Conservation (phyloP, 2,329 filamentous ascomycete species). For the Ascochyta pisi region DNA sequence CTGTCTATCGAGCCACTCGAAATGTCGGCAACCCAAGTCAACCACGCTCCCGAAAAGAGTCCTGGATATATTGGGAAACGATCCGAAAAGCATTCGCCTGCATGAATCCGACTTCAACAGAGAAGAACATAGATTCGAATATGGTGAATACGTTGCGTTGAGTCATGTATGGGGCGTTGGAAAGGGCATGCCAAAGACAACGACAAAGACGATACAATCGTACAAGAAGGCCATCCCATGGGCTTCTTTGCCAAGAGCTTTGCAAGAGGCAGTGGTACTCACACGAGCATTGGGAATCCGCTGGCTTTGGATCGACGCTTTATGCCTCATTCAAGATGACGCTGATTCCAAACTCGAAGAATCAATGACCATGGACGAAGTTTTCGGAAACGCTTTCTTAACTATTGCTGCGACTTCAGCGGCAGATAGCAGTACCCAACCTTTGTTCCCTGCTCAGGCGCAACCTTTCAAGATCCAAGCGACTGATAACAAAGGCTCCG, state of each 20-base stretch:
- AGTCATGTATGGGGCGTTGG: slow-evolving; percentile 45
- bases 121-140: slow-evolving; percentile 37
- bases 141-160: slow-evolving; percentile 43
- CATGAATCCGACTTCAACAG: slow-evolving; percentile 38
- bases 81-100: slow-evolving; percentile 39
- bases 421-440: slow-evolving; percentile 35
- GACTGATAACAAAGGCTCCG: slow-evolving; percentile 42
- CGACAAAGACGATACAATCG: slow-evolving; percentile 32
- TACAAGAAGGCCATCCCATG: slow-evolving; percentile 40
- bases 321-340: slow-evolving; percentile 46
- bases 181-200: slow-evolving; percentile 38
- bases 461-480: slow-evolving; percentile 44
- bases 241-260: slow-evolving; percentile 39
- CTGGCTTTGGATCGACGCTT: slow-evolving; percentile 47
- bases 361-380: slow-evolving; percentile 36
- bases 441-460: slow-evolving; percentile 33
- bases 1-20: slow-evolving; percentile 41
- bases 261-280: slow-evolving; percentile 46
- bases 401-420: slow-evolving; percentile 45
- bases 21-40: slow-evolving; percentile 34
- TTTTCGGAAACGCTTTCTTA: slow-evolving; percentile 43
- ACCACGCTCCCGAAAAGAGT: slow-evolving; percentile 40
- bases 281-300: slow-evolving; percentile 45
- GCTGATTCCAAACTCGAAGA: slow-evolving; percentile 34
- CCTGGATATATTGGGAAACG: slow-evolving; percentile 38